Conservation (phyloP, 2,329 filamentous ascomycete genomes). For the Alternaria sp. region DNA sequence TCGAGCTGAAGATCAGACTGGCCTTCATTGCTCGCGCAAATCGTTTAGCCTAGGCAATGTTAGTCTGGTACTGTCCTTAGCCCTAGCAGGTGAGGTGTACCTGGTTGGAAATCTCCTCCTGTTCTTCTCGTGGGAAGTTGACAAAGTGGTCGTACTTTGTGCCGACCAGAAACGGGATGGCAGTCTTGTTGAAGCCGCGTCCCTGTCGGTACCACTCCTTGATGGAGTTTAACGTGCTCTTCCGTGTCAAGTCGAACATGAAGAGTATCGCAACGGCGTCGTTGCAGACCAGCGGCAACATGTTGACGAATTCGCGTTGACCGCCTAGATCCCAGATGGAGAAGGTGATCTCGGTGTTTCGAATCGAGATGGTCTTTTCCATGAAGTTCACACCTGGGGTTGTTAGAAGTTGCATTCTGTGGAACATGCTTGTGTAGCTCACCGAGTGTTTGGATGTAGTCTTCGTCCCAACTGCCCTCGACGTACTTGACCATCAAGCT, state of each 20-base stretch:
- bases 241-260: slow-evolving; percentile 98
- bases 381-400: slow-evolving; percentile 93
- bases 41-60: slow-evolving; percentile 73
- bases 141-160: slow-evolving; percentile 99
- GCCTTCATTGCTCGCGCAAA: slow-evolving; percentile 99
- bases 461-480: slow-evolving; percentile 98
- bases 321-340: slow-evolving; percentile 99
- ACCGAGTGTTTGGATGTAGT: slow-evolving; percentile 98
- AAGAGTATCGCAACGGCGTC: slow-evolving; percentile 98
- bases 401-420: slow-evolving; percentile 23
- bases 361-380: slow-evolving; percentile 99
- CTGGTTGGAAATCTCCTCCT: slow-evolving; percentile 98
- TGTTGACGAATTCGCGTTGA: slow-evolving; percentile 99
- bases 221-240: slow-evolving; percentile 98
- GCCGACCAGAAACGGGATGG: slow-evolving; percentile 96
- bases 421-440: slow-evolving; percentile 32
- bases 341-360: slow-evolving; percentile 99
- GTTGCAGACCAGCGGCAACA: slow-evolving; percentile 99
- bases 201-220: slow-evolving; percentile 99
- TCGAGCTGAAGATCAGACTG: slow-evolving; percentile 97
- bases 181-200: slow-evolving; percentile 98
- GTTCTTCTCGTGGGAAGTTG: slow-evolving; percentile 95
- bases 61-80: slow-evolving; percentile 1
- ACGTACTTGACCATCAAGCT: slow-evolving; percentile 99
- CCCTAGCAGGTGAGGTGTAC: slow-evolving; percentile 56